Evolutionary conservation across 2,329 filamentous ascomycete genomes (phyloP), one percentile per base, ranked within the genome.

Genomic region (Ceratocystis alfenasii): DNA sequence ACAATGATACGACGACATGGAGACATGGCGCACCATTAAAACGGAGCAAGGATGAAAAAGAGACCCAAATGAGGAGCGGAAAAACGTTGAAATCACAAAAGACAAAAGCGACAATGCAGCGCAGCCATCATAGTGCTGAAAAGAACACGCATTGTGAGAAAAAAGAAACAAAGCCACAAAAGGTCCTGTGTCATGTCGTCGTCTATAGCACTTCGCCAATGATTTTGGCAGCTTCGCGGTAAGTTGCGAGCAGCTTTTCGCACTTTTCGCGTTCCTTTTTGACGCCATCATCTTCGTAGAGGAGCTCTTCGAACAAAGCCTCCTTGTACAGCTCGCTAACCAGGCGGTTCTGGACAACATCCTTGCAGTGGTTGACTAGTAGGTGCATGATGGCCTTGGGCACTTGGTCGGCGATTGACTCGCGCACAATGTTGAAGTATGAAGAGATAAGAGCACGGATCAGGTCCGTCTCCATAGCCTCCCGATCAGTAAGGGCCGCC

Each of bases 371-470:
- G 77, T 99, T 99, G 74, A 99, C 94, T 44, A 99, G 83, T 60
- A 99, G 84, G 75, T 99, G 94, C 94, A 99, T 99, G 71, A 99
- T 88, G 4, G 94, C 94, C 78, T 99, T 99, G 70, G 94, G 94
- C 10, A 99, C 94, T 77, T 97, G 93, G 74, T 99, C 94, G 57
- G 93, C 93, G 72, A 96, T 96, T n/a, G 90, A 93, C 77, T 99
- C 94, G 69, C 94, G 89, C 60, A 99, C 94, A 72, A 99, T 99
- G 75, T 96, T 95, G 81, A 99, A 99, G 80, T 99, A 99, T 1
- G 92, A 96, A 41, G 90, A 95, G 75, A 99, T 99, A 66, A 99
- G 84, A 60, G 92, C 89, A 60, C 93, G 88, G 74, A 99, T 99
- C 50, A 99, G 85, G 76, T 99, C 94, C 8, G 94, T 97, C 78